A percentile compares a stretch with the other conserved stretches of the same genome.
Evolutionary conservation across 257 asterid species (phyloP).

Genomic region (Linaria vulgaris): DNA sequence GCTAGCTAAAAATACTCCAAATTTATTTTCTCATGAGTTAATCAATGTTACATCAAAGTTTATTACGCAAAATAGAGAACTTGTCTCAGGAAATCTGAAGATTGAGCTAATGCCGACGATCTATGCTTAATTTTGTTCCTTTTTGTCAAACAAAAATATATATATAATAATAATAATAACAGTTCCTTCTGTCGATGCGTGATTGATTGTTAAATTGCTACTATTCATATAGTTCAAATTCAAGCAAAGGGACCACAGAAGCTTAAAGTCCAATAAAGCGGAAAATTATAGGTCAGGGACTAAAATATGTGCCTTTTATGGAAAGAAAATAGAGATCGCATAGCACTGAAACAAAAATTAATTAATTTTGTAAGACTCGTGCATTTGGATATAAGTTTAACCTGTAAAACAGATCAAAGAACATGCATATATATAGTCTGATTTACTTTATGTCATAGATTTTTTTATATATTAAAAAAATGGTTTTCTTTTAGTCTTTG

Average conservation of each 20-base stretch:
- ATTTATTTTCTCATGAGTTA: conserved; percentile 1
- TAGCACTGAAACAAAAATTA: no score
- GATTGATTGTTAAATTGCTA: conserved; percentile 28
- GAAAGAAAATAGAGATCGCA: no score
- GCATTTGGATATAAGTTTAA: neutral
- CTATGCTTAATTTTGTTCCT: neutral
- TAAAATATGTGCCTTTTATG: neutral
- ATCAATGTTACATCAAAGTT: neutral
- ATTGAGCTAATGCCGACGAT: neutral
- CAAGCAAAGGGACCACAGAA: conserved; percentile 6
- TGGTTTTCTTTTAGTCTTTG: no score
- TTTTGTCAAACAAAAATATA: no score
- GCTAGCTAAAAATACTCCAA: conserved; percentile 30
- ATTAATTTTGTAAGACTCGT: neutral
- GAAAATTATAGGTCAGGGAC: neutral
- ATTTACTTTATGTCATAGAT: no score
- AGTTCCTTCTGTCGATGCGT: conserved; percentile 26
- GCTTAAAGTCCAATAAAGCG: neutral
- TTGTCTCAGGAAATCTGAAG: neutral
- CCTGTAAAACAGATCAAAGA: no score
- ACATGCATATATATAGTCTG: no score
- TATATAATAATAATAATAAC: no score
- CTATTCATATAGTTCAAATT: conserved; percentile 2
- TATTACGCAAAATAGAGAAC: neutral
- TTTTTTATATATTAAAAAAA: no score